Percentiles rank a stretch among this genome's conserved stretches.
phyloP scores from a whole-genome alignment of 768 basidiomycete genomes.

The Filobasidium floriforme region DNA sequence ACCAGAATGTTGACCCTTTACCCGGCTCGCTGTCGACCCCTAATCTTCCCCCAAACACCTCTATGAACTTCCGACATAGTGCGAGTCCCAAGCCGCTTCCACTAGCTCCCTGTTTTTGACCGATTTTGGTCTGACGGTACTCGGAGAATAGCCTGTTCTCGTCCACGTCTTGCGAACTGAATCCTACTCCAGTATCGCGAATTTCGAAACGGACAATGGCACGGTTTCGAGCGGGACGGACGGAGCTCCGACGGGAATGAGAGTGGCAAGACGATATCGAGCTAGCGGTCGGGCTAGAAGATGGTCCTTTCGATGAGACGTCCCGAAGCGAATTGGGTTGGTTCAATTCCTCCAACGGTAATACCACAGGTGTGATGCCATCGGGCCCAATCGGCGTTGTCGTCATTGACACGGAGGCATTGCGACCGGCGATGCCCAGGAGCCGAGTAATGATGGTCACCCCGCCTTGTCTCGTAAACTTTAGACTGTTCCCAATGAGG shows the following conservation, averaged over 20 bases:
- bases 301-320: too few species aligned
- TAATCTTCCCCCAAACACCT: conserved; percentile 63
- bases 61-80: conserved; percentile 70
- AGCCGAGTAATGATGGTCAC: conserved; percentile 60
- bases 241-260: neutral
- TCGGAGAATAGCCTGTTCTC: conserved; percentile 48
- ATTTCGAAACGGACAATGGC: conserved; percentile 68
- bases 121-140: conserved; percentile 44
- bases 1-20: conserved; percentile 77
- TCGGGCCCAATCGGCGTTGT: too few species aligned
- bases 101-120: conserved; percentile 50
- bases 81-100: conserved; percentile 67
- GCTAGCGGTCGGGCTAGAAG: neutral
- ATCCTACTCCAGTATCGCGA: conserved; percentile 62
- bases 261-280: neutral
- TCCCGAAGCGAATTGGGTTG: neutral
- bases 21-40: conserved; percentile 49
- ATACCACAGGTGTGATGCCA: neutral
- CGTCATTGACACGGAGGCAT: neutral
- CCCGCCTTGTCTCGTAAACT: conserved; percentile 48
- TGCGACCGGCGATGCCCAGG: conserved; percentile 17
- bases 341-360: neutral
- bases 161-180: conserved; percentile 60
- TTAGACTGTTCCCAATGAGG: conserved; percentile 56
- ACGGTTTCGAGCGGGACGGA: conserved; percentile 18